phyloP scores from a whole-genome alignment of 768 basidiomycete species.

The Termitomyces sp. region DNA sequence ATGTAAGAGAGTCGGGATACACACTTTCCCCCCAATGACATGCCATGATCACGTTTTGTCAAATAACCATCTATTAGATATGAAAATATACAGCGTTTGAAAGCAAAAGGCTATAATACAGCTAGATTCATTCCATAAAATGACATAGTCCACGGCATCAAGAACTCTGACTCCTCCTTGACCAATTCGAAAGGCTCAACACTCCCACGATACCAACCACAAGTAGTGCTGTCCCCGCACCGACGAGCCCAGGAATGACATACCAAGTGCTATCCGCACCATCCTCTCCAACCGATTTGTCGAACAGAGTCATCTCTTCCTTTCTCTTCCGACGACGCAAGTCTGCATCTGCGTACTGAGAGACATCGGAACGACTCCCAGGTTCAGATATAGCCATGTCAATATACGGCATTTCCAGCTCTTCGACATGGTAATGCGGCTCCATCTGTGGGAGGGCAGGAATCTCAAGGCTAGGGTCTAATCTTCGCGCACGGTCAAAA shows the following conservation, averaged over 20 bases:
- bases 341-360: constrained; percentile 32
- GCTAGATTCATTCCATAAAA: not conserved
- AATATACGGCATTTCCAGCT: constrained; percentile 68
- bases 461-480: constrained; percentile 65
- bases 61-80: not conserved
- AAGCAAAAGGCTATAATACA: constrained; percentile 11
- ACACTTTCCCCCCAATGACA: no score
- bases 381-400: constrained; percentile 41
- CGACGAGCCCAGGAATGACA: constrained; percentile 71
- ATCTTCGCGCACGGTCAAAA: constrained; percentile 63
- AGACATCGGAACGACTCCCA: constrained; percentile 34
- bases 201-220: constrained; percentile 78
- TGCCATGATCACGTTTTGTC: not conserved
- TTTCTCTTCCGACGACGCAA: constrained; percentile 52
- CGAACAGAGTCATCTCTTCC: constrained; percentile 46
- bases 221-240: constrained; percentile 79
- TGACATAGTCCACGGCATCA: constrained; percentile 18
- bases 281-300: constrained; percentile 43
- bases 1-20: no score
- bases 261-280: constrained; percentile 78
- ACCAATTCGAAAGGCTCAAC: constrained; percentile 68
- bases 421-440: constrained; percentile 28
- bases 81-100: constrained; percentile 1
- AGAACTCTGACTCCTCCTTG: constrained; percentile 64
- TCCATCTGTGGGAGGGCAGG: constrained; percentile 54